A percentile compares a stretch with the other conserved stretches of the same genome.
Conservation (phyloP, 176 grass and related monocot species). For the Carex littledalei region DNA sequence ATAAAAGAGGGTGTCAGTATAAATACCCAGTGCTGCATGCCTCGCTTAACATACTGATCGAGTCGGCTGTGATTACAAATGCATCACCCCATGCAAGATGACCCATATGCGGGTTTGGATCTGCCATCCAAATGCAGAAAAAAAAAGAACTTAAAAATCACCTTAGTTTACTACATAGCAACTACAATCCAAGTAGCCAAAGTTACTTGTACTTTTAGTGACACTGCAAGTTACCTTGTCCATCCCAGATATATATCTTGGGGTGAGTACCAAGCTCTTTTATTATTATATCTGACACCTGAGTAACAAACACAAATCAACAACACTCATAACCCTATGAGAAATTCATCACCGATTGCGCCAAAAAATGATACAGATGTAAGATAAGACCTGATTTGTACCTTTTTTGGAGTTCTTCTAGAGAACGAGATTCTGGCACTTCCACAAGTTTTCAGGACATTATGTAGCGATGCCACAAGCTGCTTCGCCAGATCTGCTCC, state of each 20-base stretch:
- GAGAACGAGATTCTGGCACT: constrained; percentile 88
- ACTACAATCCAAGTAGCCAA: background rate
- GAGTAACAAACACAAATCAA: constrained; percentile 19
- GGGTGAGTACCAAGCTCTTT: constrained; percentile 65
- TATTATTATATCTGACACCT: constrained; percentile 58
- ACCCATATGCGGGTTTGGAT: constrained; percentile 83
- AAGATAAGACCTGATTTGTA: constrained; percentile 10
- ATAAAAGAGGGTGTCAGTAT: background rate
- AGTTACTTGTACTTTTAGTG: background rate
- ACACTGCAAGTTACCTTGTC: constrained; percentile 53
- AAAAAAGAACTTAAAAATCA: background rate
- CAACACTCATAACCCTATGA: background rate
- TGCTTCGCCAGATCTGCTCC: constrained; percentile 64
- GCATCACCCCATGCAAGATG: constrained; percentile 97
- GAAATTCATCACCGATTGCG: background rate
- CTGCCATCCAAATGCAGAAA: constrained; percentile 30
- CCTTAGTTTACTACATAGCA: background rate
- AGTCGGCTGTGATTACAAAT: constrained; percentile 86
- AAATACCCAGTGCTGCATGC: constrained; percentile 86
- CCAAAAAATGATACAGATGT: background rate
- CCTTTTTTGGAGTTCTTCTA: constrained; percentile 78
- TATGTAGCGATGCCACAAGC: constrained; percentile 52
- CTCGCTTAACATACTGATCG: constrained; percentile 91
- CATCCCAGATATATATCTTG: constrained; percentile 77
- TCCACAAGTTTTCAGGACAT: constrained; percentile 73